Percentiles rank a stretch among this genome's conserved stretches.
These are phyloP conservation scores for Helenozyma rhizophorensis DNA, from an alignment of 805 yeast genomes.

Conservation along the genomic window DNA sequence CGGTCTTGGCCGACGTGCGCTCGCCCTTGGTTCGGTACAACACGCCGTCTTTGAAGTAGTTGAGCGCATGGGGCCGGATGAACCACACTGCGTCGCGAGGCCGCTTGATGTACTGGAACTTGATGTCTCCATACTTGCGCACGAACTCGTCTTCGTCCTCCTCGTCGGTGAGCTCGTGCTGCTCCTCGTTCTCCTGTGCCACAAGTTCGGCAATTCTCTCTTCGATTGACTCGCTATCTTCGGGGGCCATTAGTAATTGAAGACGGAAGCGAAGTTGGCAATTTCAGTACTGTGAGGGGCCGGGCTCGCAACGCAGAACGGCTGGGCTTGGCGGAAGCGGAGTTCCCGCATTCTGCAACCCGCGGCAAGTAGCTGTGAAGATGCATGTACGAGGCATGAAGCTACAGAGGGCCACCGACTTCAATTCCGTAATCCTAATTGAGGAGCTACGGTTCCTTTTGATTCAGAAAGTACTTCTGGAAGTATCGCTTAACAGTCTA, in stretches of 20 bases:
- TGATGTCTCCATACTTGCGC: conserved; percentile 45
- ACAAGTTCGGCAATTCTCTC: background rate
- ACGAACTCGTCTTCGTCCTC: conserved; percentile 42
- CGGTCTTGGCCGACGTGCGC: conserved; percentile 47
- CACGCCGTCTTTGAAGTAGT: conserved; percentile 55
- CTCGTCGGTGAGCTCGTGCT: conserved; percentile 3
- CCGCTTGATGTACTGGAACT: conserved; percentile 42
- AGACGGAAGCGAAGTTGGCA: too few relatives aligned
- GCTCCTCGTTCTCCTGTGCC: background rate
- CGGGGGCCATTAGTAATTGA: background rate
- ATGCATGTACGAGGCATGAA: too few relatives aligned
- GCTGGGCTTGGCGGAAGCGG: too few relatives aligned
- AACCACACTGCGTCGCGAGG: conserved; percentile 39
- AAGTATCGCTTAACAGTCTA: too few relatives aligned
- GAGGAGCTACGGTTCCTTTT: too few relatives aligned
- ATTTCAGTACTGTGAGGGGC: too few relatives aligned
- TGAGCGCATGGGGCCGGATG: conserved; percentile 54
- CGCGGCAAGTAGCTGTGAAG: too few relatives aligned
- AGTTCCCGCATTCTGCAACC: too few relatives aligned
- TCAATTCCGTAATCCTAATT: too few relatives aligned
- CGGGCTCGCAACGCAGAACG: too few relatives aligned
- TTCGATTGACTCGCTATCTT: background rate
- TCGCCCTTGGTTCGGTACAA: conserved; percentile 54
- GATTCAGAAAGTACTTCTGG: too few relatives aligned
- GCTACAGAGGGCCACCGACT: too few relatives aligned